Evolutionary conservation across 73 alveolate species (phyloP).

Genomic region (Halteria grandinella): DNA sequence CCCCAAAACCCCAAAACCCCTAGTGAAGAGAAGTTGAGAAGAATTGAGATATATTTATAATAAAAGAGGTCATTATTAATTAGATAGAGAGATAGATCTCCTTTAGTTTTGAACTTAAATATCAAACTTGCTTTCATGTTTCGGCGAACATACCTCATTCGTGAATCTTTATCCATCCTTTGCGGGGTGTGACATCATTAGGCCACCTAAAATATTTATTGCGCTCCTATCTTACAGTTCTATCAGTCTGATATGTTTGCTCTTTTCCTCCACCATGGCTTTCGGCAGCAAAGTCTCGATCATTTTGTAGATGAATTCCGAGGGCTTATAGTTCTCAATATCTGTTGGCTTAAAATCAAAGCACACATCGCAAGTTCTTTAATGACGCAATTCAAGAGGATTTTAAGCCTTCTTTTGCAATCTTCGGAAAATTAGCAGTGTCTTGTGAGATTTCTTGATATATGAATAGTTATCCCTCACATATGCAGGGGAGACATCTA

Average conservation of each 20-base stretch:
- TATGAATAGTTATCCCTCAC: conserved; percentile 50
- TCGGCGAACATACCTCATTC: not conserved
- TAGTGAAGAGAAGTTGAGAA: too few relatives aligned
- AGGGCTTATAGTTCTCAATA: conserved; percentile 29
- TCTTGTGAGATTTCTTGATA: conserved; percentile 71
- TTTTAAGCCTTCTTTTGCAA: conserved; percentile 24
- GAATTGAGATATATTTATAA: not conserved
- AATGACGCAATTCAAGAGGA: conserved; percentile 68
- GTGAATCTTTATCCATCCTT: conserved; percentile 38
- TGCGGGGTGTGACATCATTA: conserved; percentile 13
- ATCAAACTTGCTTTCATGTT: not conserved
- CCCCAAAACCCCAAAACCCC: too few relatives aligned
- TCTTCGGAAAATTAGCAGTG: conserved; percentile 71
- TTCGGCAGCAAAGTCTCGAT: conserved; percentile 72
- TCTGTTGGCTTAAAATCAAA: conserved; percentile 50
- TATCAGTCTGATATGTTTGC: conserved; percentile 21
- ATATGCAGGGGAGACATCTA: conserved; percentile 61
- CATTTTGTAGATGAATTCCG: conserved; percentile 66
- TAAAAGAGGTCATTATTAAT: not conserved
- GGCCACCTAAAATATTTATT: conserved; percentile 14
- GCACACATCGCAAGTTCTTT: conserved; percentile 73
- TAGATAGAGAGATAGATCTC: not conserved
- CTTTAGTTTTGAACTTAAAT: not conserved
- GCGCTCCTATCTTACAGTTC: not conserved
- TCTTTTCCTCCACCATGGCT: conserved; percentile 10